Percentiles rank a stretch among this genome's conserved stretches.
Evolutionary conservation across 2,329 filamentous ascomycete species (phyloP).

Genomic region (Ophiostoma angusticollis): DNA sequence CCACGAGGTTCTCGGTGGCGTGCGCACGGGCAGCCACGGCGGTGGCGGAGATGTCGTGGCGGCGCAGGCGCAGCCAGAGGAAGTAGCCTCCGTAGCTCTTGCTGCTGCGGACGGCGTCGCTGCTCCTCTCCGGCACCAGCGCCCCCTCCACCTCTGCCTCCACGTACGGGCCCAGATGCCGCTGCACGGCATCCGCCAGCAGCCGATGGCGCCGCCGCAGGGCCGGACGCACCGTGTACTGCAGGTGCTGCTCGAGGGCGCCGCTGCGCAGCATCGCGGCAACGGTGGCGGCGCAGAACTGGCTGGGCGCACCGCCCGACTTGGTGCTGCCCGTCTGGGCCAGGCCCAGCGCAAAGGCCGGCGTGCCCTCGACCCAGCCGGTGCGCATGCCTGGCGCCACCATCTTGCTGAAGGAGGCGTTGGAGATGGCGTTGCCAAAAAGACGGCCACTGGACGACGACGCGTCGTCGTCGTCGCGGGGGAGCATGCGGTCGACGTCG

Average conservation of each 20-base stretch:
- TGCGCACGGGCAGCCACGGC: constrained; percentile 45
- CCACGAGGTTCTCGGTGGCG: constrained; percentile 49
- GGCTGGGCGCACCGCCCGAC: constrained; percentile 44
- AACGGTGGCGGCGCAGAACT: constrained; percentile 36
- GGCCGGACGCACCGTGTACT: constrained; percentile 28
- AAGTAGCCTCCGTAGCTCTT: constrained; percentile 74
- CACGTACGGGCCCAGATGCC: constrained; percentile 50
- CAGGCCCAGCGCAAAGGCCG: constrained; percentile 37
- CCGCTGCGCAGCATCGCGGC: constrained; percentile 35
- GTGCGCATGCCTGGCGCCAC: constrained; percentile 67
- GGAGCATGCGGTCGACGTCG: constrained; percentile 61
- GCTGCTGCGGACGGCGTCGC: constrained; percentile 28
- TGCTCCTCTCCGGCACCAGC: too few relatives aligned
- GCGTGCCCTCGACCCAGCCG: constrained; percentile 73
- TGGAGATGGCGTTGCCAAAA: constrained; percentile 74
- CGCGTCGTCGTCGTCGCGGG: constrained; percentile 25
- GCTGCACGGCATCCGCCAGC: constrained; percentile 47
- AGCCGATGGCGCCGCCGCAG: constrained; percentile 34
- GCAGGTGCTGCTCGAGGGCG: constrained; percentile 31
- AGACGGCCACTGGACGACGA: constrained; percentile 26
- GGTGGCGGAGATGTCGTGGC: constrained; percentile 32
- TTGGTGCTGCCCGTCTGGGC: constrained; percentile 39
- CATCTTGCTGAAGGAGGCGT: constrained; percentile 85
- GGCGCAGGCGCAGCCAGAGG: constrained; percentile 59
- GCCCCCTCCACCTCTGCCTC: too few relatives aligned